Evolutionary conservation across 78 protist species (phyloP), one percentile per base, ranked within the genome.

Genomic region (Dictyostelium firmibasis): DNA sequence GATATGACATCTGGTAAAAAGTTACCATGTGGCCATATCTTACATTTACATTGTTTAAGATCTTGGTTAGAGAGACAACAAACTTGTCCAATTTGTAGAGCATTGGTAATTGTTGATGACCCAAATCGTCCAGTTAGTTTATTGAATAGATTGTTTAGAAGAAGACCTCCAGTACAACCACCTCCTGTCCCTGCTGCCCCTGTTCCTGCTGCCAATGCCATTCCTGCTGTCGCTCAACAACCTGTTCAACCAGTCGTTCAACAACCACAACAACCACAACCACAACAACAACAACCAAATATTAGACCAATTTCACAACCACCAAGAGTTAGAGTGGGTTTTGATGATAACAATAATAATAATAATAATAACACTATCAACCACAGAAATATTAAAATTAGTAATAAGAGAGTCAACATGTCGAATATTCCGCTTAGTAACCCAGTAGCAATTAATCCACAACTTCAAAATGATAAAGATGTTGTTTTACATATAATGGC

Each of bases 41-140:
- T 98, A 76, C 99, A 98, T 81, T 82, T 95, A 88, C 50, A 85
- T 81, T 98, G 99, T 91, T 93, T 98, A 44, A 97, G 99, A 57
- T 91, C 98, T 1, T 98, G 99, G 99, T 79, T 98, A 35, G 98
- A 97, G 84, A 95, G 98, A 29, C 95, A 91, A 78, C 98, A 92
- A 89, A 53, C 95, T 3, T 98, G 99, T 92, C 99, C 99, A n/a
- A 97, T 97, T 8, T 98, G 99, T 74, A 86, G 91, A 76, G 97
- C 97, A 47, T 53, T 72, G 13, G 96, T 86, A 25, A 43, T 93
- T 27, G 72, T 85, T 35, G 92, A 93, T 41, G 84, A 81, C 16
- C 82, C 85, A 50, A 82, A 29, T 79, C 41, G 36, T 62, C 72
- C 85, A 23, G 69, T n/a, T 11, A 31, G 64, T 60, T 53, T 47